phyloP scores from a whole-genome alignment of 768 basidiomycete species.

The Cystobasidium onofrii region DNA sequence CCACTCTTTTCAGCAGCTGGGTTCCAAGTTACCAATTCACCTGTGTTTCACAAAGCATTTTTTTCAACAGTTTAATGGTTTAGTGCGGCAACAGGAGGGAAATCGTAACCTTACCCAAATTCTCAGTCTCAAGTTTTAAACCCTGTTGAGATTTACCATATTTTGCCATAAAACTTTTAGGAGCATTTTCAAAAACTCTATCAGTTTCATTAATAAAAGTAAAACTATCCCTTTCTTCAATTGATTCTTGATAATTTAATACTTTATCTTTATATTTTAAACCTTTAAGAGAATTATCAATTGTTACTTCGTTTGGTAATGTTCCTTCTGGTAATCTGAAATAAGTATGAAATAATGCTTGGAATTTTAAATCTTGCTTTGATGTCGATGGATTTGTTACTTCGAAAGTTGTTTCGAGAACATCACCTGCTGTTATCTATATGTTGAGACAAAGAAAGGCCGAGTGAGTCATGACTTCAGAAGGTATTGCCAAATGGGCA shows the following conservation, averaged over 20 bases:
- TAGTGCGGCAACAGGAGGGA: no score
- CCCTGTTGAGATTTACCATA: constrained; percentile 11
- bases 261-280: constrained; percentile 69
- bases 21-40: constrained; percentile 91
- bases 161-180: constrained; percentile 31
- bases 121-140: constrained; percentile 35
- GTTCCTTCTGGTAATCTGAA: constrained; percentile 50
- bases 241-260: constrained; percentile 47
- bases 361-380: constrained; percentile 62
- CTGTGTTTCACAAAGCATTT: no score
- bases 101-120: constrained; percentile 36
- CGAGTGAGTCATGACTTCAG: no score
- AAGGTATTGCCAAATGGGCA: no score
- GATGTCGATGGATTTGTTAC: constrained; percentile 62
- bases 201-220: constrained; percentile 52
- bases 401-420: constrained; percentile 49
- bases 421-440: constrained; percentile 27
- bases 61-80: no score
- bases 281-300: constrained; percentile 59
- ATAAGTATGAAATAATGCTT: constrained; percentile 88
- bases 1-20: constrained; percentile 55
- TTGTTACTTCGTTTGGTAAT: constrained; percentile 56
- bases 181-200: constrained; percentile 39
- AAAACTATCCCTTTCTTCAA: constrained; percentile 58
- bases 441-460: no score